A percentile compares a stretch with the other conserved stretches of the same genome.
Evolutionary conservation across 306 rosid species (phyloP).

Genomic region (Inga oerstediana): DNA sequence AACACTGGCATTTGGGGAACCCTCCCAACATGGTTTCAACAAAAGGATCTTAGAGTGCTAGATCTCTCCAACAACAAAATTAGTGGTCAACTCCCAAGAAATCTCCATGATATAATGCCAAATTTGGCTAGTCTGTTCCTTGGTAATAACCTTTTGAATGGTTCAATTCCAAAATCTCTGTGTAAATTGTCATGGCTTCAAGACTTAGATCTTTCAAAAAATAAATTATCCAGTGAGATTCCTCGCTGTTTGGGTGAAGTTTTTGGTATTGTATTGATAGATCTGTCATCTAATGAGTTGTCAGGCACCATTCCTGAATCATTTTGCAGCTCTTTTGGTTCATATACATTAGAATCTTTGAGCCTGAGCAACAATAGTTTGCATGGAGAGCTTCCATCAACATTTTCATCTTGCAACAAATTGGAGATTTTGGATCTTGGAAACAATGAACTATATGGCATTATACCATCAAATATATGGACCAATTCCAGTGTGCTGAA

Average conservation of each 20-base stretch:
- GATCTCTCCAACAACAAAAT: background rate
- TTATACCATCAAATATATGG: background rate
- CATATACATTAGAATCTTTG: background rate
- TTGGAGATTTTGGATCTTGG: background rate
- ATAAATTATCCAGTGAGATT: background rate
- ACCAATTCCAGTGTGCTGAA: background rate
- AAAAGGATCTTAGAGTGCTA: background rate
- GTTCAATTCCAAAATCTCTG: background rate
- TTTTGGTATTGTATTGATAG: background rate
- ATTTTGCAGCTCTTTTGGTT: background rate
- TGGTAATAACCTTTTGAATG: background rate
- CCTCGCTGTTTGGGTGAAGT: background rate
- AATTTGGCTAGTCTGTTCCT: background rate
- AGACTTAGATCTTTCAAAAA: background rate
- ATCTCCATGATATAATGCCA: background rate
- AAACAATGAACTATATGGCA: background rate
- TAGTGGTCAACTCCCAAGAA: background rate
- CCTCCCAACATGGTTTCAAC: background rate
- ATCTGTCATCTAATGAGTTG: background rate
- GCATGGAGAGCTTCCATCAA: background rate
- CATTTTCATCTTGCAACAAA: background rate
- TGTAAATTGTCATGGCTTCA: background rate
- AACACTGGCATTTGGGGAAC: background rate
- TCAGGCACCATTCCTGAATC: background rate
- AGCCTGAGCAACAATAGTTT: background rate